These are phyloP conservation scores for Neoarthrinium moseri DNA, from an alignment of 2,329 filamentous ascomycete genomes.

Conservation along the genomic window DNA sequence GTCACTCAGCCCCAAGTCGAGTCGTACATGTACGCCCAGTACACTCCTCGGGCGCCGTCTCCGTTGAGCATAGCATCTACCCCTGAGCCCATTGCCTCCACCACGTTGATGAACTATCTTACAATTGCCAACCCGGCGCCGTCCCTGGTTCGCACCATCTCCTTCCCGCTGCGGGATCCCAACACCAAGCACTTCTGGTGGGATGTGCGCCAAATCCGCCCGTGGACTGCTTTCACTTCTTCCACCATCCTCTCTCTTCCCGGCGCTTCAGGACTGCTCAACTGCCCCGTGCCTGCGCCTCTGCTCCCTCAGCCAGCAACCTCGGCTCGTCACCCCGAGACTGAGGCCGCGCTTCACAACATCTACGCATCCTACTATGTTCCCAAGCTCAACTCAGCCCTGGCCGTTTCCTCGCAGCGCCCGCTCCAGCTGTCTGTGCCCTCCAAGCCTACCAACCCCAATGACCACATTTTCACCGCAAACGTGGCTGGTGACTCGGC, in stretches of 20 bases:
- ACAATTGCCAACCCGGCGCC: slow-evolving; percentile 78
- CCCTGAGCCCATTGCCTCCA: slow-evolving; percentile 52
- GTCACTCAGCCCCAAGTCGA: slow-evolving; percentile 33
- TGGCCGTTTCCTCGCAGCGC: slow-evolving; percentile 70
- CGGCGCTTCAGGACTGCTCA: slow-evolving; percentile 70
- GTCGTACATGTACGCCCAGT: slow-evolving; percentile 46
- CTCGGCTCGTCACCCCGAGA: slow-evolving; percentile 70
- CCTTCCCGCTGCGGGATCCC: slow-evolving; percentile 64
- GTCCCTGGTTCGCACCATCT: slow-evolving; percentile 76
- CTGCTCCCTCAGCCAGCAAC: slow-evolving; percentile 59
- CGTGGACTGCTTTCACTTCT: slow-evolving; percentile 79
- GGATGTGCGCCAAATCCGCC: slow-evolving; percentile 84
- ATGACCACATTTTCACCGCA: slow-evolving; percentile 64
- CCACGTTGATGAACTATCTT: slow-evolving; percentile 76
- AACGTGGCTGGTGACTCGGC: slow-evolving; percentile 56
- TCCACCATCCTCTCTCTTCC: slow-evolving; percentile 70
- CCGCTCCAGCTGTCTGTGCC: slow-evolving; percentile 55
- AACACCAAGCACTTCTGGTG: slow-evolving; percentile 89
- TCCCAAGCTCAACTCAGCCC: slow-evolving; percentile 81
- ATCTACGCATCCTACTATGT: slow-evolving; percentile 79
- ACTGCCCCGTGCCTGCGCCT: slow-evolving; percentile 61
- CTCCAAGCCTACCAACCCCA: slow-evolving; percentile 30
- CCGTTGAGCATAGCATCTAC: slow-evolving; percentile 36
- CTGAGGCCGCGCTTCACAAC: slow-evolving; percentile 71
- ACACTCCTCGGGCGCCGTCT: slow-evolving; percentile 41